A percentile compares a stretch with the other conserved stretches of the same genome.
phyloP scores from a whole-genome alignment of 2,329 filamentous ascomycete genomes.

The Colletotrichum incanum region DNA sequence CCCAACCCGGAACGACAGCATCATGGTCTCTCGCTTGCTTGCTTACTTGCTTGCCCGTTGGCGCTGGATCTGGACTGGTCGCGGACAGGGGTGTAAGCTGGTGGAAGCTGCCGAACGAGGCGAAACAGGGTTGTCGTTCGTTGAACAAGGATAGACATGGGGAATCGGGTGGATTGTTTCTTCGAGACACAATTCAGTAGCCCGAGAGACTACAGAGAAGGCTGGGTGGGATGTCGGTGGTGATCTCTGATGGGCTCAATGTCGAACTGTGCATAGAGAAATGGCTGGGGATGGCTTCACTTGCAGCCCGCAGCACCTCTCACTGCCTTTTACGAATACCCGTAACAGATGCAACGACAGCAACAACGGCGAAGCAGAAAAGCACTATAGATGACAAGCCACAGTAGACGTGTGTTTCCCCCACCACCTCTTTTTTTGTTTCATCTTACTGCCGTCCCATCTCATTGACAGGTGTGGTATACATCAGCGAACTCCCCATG shows the following conservation, averaged over 20 bases:
- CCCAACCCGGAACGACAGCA: neutral
- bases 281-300: constrained; percentile 43
- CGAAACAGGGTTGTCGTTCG: constrained; percentile 12
- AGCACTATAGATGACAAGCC: neutral
- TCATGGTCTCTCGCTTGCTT: neutral
- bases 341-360: neutral
- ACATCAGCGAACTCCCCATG: constrained; percentile 16
- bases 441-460: constrained; percentile 24
- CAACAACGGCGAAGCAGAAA: neutral
- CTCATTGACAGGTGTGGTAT: constrained; percentile 16
- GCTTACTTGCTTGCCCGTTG: neutral
- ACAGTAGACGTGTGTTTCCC: constrained; percentile 8
- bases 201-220: constrained; percentile 13
- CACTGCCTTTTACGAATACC: neutral
- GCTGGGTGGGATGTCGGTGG: constrained; percentile 20
- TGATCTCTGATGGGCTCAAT: constrained; percentile 7
- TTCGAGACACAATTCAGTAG: neutral
- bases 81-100: constrained; percentile 8
- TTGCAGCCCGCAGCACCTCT: constrained; percentile 2
- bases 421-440: constrained; percentile 29
- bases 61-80: constrained; percentile 9
- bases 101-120: constrained; percentile 12
- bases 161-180: neutral
- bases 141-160: neutral
- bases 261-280: constrained; percentile 13